A percentile compares a stretch with the other conserved stretches of the same genome.
Conservation (phyloP, 495 filamentous ascomycete genomes). For the Sabuloglossum arenarium region DNA sequence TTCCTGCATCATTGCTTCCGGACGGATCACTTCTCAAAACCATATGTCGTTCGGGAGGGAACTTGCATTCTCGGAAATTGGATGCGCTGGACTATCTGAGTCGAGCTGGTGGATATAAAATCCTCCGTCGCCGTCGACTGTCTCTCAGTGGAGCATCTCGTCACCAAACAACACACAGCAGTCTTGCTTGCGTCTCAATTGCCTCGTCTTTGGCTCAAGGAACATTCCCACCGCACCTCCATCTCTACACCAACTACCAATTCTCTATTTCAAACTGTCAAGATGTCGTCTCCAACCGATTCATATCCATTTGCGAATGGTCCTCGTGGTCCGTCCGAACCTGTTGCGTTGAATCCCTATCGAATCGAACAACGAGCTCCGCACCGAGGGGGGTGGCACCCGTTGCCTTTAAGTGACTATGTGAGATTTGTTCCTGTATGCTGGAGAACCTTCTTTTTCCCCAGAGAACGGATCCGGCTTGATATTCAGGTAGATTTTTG, state of each 20-base stretch:
- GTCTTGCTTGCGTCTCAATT: neutral
- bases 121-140: neutral
- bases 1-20: neutral
- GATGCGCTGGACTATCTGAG: neutral
- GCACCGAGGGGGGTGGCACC: neutral
- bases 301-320: neutral
- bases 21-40: neutral
- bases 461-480: neutral
- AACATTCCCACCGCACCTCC: neutral
- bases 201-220: neutral
- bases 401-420: neutral
- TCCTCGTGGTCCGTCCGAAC: neutral
- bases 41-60: conserved; percentile 1
- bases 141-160: neutral
- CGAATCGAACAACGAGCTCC: neutral
- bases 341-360: neutral
- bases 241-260: neutral
- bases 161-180: neutral
- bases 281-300: neutral
- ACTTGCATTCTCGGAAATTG: neutral
- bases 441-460: neutral
- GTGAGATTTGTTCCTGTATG: conserved; percentile 1
- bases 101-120: neutral
- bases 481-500: neutral
- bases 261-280: neutral